phyloP scores from a whole-genome alignment of 2,329 filamentous ascomycete species.

The Talaromyces islandicus region DNA sequence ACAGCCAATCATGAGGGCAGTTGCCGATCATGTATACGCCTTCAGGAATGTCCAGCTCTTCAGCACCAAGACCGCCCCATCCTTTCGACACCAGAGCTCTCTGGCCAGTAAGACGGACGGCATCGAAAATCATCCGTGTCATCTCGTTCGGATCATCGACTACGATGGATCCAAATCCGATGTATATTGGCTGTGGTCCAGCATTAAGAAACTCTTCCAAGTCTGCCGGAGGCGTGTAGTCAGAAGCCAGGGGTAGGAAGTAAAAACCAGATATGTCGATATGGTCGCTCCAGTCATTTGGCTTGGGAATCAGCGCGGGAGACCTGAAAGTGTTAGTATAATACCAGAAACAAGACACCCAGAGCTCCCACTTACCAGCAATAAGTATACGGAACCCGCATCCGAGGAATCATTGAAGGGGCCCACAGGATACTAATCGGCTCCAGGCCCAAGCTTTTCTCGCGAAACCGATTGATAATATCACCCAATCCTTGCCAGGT shows the following conservation, averaged over 20 bases:
- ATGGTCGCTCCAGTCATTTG: slow-evolving; percentile 66
- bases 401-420: slow-evolving; percentile 56
- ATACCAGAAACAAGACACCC: neutral
- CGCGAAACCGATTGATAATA: slow-evolving; percentile 81
- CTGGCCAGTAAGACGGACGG: slow-evolving; percentile 60
- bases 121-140: slow-evolving; percentile 67
- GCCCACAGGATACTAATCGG: slow-evolving; percentile 73
- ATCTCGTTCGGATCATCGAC: slow-evolving; percentile 68
- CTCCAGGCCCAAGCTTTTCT: slow-evolving; percentile 67
- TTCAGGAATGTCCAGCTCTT: slow-evolving; percentile 59
- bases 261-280: slow-evolving; percentile 72
- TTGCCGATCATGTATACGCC: slow-evolving; percentile 80
- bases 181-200: slow-evolving; percentile 70
- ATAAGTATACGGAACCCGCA: slow-evolving; percentile 81
- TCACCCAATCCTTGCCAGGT: slow-evolving; percentile 91
- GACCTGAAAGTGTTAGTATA: slow-evolving; percentile 43
- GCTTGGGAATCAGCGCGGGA: slow-evolving; percentile 70
- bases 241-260: slow-evolving; percentile 63
- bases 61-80: slow-evolving; percentile 75
- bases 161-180: slow-evolving; percentile 79
- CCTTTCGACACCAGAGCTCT: slow-evolving; percentile 79
- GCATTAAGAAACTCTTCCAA: slow-evolving; percentile 60
- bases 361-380: slow-evolving; percentile 57
- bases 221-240: slow-evolving; percentile 60
- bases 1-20: slow-evolving; percentile 84